phyloP scores from a whole-genome alignment of 2,329 filamentous ascomycete species.

The Neopestalotiopsis rosae region DNA sequence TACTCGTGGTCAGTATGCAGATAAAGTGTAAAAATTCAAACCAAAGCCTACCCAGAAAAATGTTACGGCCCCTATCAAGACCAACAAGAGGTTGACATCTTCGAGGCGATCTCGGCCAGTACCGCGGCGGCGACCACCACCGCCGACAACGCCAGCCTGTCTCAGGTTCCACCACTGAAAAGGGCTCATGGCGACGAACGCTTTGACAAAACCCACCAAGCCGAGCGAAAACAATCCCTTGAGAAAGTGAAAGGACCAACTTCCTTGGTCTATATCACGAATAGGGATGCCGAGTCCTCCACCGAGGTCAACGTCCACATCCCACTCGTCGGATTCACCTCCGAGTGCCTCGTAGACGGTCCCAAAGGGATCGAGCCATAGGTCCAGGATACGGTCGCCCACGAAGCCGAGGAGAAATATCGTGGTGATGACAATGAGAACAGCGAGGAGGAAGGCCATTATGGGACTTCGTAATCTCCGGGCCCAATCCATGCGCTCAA shows the following conservation, averaged over 20 bases:
- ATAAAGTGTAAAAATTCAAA: constrained; percentile 15
- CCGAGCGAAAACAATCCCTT: constrained; percentile 93
- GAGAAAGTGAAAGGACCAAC: constrained; percentile 83
- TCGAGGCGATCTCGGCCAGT: constrained; percentile 80
- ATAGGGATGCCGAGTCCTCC: constrained; percentile 25
- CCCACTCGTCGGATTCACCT: constrained; percentile 45
- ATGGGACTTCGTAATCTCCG: constrained; percentile 70
- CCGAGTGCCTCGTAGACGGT: constrained; percentile 52
- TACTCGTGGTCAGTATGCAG: constrained; percentile 36
- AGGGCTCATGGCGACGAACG: constrained; percentile 74
- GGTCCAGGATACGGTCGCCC: constrained; percentile 88
- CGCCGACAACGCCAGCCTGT: constrained; percentile 59
- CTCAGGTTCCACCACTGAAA: constrained; percentile 81
- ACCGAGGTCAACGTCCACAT: constrained; percentile 31
- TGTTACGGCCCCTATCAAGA: constrained; percentile 79
- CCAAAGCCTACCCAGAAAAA: constrained; percentile 73
- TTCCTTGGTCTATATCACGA: constrained; percentile 53
- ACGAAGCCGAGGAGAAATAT: constrained; percentile 89
- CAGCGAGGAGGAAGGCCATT: constrained; percentile 73
- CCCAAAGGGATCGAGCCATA: constrained; percentile 81
- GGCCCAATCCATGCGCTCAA: constrained; percentile 79
- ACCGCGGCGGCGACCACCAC: constrained; percentile 57
- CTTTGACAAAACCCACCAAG: constrained; percentile 83
- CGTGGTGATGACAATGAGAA: constrained; percentile 71
- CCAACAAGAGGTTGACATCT: constrained; percentile 78